phyloP scores from a whole-genome alignment of 352 stramenopile species.

The Globisporangium parvum region DNA sequence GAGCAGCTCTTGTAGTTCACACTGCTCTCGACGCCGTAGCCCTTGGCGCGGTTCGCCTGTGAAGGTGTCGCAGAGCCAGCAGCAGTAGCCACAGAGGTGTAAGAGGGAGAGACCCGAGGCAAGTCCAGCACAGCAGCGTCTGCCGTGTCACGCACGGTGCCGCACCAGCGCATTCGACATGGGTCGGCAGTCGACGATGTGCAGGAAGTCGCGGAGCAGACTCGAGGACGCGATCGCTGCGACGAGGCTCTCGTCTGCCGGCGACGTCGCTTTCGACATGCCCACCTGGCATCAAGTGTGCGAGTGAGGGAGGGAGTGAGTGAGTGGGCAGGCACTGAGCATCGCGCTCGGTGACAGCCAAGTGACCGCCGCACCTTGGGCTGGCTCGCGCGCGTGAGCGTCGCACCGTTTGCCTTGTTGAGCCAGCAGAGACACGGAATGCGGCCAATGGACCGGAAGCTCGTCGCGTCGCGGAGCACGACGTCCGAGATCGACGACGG shows the following conservation, averaged over 20 bases:
- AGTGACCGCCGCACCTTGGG: conserved; percentile 36
- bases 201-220: conserved; percentile 53
- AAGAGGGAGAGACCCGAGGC: too few relatives aligned
- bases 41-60: conserved; percentile 79
- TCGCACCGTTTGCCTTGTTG: conserved; percentile 59
- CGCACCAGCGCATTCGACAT: conserved; percentile 71
- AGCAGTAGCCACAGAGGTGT: neutral
- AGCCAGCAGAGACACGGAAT: conserved; percentile 74
- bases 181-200: conserved; percentile 80
- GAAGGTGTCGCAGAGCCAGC: neutral
- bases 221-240: conserved; percentile 59
- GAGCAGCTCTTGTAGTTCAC: conserved; percentile 94
- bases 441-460: conserved; percentile 65
- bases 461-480: conserved; percentile 65
- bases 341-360: too few relatives aligned
- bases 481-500: conserved; percentile 86
- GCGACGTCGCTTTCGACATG: conserved; percentile 73
- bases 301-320: neutral
- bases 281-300: conserved; percentile 34
- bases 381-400: conserved; percentile 72
- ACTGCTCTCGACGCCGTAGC: conserved; percentile 94
- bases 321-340: neutral
- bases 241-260: conserved; percentile 66
- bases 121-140: neutral
- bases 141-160: neutral